These are phyloP conservation scores for Vaccinium corymbosum DNA, from an alignment of 148 eudicot genomes.

Conservation along the genomic window DNA sequence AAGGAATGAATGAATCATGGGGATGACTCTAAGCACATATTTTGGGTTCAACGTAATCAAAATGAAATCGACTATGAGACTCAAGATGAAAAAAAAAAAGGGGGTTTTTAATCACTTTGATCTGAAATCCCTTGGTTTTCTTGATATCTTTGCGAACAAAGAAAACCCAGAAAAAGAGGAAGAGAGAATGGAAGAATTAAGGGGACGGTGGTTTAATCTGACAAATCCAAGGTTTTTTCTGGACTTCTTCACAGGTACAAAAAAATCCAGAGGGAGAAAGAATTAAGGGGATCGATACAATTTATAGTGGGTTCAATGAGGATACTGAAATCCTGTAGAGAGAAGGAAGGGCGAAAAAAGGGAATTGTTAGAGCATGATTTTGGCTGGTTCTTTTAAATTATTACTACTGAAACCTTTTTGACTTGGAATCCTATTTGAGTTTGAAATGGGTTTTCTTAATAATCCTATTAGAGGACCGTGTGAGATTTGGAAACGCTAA, in stretches of 20 bases:
- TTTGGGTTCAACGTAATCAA: not conserved
- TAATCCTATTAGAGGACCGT: not conserved
- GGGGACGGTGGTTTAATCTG: not conserved
- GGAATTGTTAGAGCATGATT: not conserved
- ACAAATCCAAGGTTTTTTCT: not conserved
- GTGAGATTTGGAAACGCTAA: not conserved
- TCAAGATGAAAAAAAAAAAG: not conserved
- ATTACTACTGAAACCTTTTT: not conserved
- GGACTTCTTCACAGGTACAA: not conserved
- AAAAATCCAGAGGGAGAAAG: not conserved
- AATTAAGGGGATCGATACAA: not conserved
- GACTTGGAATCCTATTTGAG: not conserved
- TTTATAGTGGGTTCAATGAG: not conserved
- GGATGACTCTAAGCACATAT: not conserved
- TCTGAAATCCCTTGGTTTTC: not conserved
- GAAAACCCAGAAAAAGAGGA: not conserved
- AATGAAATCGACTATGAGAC: not conserved
- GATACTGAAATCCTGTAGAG: not conserved
- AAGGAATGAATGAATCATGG: not conserved
- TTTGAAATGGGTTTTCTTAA: not conserved
- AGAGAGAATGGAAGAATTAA: not conserved
- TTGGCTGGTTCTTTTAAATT: not conserved
- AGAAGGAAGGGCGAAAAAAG: not conserved
- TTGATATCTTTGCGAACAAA: not conserved
- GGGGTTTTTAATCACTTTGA: not conserved